phyloP scores from a whole-genome alignment of 2,329 filamentous ascomycete genomes.

The Coniochaeta sp. region DNA sequence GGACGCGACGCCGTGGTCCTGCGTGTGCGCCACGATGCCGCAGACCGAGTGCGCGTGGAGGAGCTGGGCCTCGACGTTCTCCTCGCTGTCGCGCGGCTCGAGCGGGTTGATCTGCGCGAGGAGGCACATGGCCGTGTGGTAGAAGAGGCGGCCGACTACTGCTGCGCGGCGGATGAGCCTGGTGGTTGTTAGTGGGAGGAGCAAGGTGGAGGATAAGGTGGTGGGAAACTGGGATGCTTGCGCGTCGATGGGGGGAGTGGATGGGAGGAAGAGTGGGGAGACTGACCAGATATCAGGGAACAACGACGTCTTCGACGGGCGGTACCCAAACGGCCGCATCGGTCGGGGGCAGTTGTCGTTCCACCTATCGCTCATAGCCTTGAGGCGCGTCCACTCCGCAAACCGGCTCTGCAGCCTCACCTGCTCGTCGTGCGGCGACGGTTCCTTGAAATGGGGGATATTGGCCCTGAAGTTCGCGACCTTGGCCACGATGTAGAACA shows the following conservation, averaged over 20 bases:
- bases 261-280: neutral
- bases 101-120: slow-evolving; percentile 74
- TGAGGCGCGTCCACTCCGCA: slow-evolving; percentile 74
- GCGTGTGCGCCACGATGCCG: slow-evolving; percentile 79
- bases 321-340: slow-evolving; percentile 83
- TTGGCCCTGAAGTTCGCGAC: slow-evolving; percentile 77
- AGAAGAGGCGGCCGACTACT: slow-evolving; percentile 77
- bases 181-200: slow-evolving; percentile 14
- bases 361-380: slow-evolving; percentile 78
- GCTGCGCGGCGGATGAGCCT: slow-evolving; percentile 79
- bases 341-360: slow-evolving; percentile 69
- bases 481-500: slow-evolving; percentile 82
- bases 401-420: slow-evolving; percentile 56
- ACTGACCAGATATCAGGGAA: slow-evolving; percentile 83
- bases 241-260: neutral
- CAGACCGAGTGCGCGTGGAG: slow-evolving; percentile 80
- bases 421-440: slow-evolving; percentile 56
- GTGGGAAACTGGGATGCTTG: no score
- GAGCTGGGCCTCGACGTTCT: slow-evolving; percentile 64
- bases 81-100: slow-evolving; percentile 49
- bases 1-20: slow-evolving; percentile 71
- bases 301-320: slow-evolving; percentile 63
- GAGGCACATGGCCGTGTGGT: slow-evolving; percentile 78
- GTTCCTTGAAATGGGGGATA: slow-evolving; percentile 53
- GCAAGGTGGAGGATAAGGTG: no score